A percentile compares a stretch with the other conserved stretches of the same genome.
Evolutionary conservation across 169 alveolate genomes (phyloP).

Genomic region (Plasmodium billcollinsi): DNA sequence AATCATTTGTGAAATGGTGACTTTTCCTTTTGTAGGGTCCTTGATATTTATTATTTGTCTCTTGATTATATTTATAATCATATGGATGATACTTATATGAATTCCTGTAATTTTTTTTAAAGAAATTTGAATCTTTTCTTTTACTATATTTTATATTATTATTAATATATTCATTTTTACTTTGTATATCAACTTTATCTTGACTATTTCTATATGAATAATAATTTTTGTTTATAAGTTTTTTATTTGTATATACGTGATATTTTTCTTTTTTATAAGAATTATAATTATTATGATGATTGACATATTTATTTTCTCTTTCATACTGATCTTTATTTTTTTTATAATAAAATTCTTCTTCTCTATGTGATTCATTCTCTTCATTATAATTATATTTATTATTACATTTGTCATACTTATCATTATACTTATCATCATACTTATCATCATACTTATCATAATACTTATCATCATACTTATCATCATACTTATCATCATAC

Average conservation of each 20-base stretch:
- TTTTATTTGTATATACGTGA: constrained; percentile 11
- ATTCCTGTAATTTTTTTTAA: constrained; percentile 2
- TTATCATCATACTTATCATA: background rate
- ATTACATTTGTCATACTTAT: constrained; percentile 9
- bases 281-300: constrained; percentile 9
- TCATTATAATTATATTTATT: background rate
- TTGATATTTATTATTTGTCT: background rate
- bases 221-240: constrained; percentile 20
- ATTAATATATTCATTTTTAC: constrained; percentile 5
- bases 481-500: constrained; percentile 3
- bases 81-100: background rate
- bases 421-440: background rate
- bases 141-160: constrained; percentile 13
- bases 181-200: constrained; percentile 10
- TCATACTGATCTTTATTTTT: background rate
- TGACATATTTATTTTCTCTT: background rate
- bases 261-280: constrained; percentile 9
- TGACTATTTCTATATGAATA: constrained; percentile 5
- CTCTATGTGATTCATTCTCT: background rate
- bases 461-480: background rate
- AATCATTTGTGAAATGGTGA: background rate
- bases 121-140: constrained; percentile 1
- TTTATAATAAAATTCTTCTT: background rate
- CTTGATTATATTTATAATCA: background rate
- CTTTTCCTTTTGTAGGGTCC: background rate